A percentile compares a stretch with the other conserved stretches of the same genome.
These are phyloP conservation scores for Stephania japonica DNA, from an alignment of 164 flowering plant species.

Conservation along the genomic window DNA sequence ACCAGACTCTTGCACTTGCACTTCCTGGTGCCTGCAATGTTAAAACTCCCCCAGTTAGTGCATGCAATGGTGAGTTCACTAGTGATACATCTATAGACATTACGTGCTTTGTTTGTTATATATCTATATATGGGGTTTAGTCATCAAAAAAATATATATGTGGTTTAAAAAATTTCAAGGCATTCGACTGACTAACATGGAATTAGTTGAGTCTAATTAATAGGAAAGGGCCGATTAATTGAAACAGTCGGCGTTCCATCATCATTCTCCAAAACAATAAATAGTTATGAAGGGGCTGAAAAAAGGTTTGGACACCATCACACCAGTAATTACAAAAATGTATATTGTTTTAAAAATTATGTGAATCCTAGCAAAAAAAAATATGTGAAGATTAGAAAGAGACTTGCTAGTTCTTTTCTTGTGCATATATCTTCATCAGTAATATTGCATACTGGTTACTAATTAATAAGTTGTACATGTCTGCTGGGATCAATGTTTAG, in stretches of 20 bases:
- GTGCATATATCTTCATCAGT: no score
- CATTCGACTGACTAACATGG: no score
- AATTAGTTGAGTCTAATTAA: no score
- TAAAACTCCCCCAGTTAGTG: slow-evolving; percentile 23
- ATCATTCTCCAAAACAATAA: no score
- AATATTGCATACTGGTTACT: background rate
- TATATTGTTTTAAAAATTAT: background rate
- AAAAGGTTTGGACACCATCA: no score
- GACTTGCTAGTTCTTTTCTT: background rate
- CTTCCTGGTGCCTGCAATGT: slow-evolving; percentile 35
- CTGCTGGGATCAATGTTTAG: background rate
- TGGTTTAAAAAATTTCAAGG: background rate
- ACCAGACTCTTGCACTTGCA: slow-evolving; percentile 25
- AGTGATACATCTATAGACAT: background rate
- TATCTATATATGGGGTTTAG: background rate
- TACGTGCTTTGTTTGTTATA: background rate
- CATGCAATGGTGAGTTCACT: slow-evolving; percentile 15
- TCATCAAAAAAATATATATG: no score
- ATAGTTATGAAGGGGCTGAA: no score
- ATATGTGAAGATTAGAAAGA: background rate
- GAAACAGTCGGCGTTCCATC: no score
- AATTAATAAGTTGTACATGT: background rate
- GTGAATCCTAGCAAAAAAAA: background rate
- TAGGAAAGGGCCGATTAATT: no score
- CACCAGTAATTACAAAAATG: no score